phyloP scores from a whole-genome alignment of 805 yeast species.

The Myxozyma geophila region DNA sequence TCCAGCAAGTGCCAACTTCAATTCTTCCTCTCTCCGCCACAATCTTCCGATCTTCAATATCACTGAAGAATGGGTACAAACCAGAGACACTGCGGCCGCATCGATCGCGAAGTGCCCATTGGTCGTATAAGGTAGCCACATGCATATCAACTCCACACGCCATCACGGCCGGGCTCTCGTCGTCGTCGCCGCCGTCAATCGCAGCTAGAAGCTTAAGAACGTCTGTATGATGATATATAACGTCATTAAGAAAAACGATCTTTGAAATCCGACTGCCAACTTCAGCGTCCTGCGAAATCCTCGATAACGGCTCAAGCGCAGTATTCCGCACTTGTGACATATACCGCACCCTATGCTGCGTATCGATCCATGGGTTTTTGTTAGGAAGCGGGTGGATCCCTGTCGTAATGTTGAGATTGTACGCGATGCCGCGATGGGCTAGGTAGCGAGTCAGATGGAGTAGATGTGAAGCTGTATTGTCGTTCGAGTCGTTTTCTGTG shows the following conservation, averaged over 20 bases:
- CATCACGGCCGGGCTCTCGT: slow-evolving; percentile 19
- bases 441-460: slow-evolving; percentile 24
- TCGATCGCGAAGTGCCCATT: slow-evolving; percentile 29
- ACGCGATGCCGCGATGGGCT: slow-evolving; percentile 14
- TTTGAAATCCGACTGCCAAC: slow-evolving; percentile 17
- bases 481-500: slow-evolving; percentile 31
- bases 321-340: slow-evolving; percentile 31
- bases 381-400: slow-evolving; percentile 26
- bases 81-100: slow-evolving; percentile 27
- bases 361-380: slow-evolving; percentile 29
- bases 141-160: slow-evolving; percentile 30
- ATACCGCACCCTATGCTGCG: slow-evolving; percentile 23
- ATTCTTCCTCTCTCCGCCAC: slow-evolving; percentile 12
- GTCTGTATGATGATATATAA: slow-evolving; percentile 25
- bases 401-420: slow-evolving; percentile 22
- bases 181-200: background rate
- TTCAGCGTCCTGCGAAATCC: slow-evolving; percentile 7
- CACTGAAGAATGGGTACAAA: slow-evolving; percentile 22
- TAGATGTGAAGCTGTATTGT: slow-evolving; percentile 24
- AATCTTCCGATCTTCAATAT: slow-evolving; percentile 3
- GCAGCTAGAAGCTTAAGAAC: slow-evolving; percentile 22
- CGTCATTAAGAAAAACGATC: slow-evolving; percentile 29
- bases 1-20: slow-evolving; percentile 34
- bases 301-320: slow-evolving; percentile 24
- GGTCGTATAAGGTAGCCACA: slow-evolving; percentile 30